Percentiles rank a stretch among this genome's conserved stretches.
Evolutionary conservation across 169 alveolate species (phyloP).

Genomic region (Plasmodium malariae): DNA sequence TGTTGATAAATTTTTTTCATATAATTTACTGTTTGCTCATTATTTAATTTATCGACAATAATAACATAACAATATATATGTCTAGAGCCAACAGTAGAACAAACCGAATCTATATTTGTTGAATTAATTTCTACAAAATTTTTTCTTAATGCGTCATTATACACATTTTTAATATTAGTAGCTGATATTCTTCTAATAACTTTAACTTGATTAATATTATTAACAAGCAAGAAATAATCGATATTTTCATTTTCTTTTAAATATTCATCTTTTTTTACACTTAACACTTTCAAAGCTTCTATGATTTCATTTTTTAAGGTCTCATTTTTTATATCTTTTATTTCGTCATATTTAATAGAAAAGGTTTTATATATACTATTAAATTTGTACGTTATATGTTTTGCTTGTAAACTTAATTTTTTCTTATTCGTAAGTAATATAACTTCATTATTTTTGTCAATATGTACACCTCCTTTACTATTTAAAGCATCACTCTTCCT

Average conservation of each 20-base stretch:
- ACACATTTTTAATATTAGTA: slow-evolving; percentile 54
- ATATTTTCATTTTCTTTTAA: slow-evolving; percentile 46
- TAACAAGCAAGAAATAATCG: slow-evolving; percentile 59
- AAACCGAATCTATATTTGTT: slow-evolving; percentile 34
- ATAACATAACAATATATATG: slow-evolving; percentile 62
- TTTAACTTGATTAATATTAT: slow-evolving; percentile 40
- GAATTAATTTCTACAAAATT: slow-evolving; percentile 52
- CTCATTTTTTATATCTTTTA: slow-evolving; percentile 22
- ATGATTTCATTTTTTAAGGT: slow-evolving; percentile 25
- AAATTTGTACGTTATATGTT: slow-evolving; percentile 38
- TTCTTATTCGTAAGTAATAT: slow-evolving; percentile 35
- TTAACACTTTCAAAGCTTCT: slow-evolving; percentile 44
- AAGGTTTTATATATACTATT: slow-evolving; percentile 33
- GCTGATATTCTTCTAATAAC: slow-evolving; percentile 53
- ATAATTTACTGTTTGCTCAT: slow-evolving; percentile 12
- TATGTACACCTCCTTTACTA: background rate
- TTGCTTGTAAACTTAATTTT: slow-evolving; percentile 34
- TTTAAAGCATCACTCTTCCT: background rate
- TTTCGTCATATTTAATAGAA: slow-evolving; percentile 34
- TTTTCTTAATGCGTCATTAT: slow-evolving; percentile 41
- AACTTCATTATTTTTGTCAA: slow-evolving; percentile 45
- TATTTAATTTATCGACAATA: slow-evolving; percentile 18
- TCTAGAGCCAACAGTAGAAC: slow-evolving; percentile 64
- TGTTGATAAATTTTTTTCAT: slow-evolving; percentile 48
- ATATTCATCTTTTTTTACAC: slow-evolving; percentile 60